Conservation (phyloP, 257 asterid genomes). For the Anisodus acutangulus region DNA sequence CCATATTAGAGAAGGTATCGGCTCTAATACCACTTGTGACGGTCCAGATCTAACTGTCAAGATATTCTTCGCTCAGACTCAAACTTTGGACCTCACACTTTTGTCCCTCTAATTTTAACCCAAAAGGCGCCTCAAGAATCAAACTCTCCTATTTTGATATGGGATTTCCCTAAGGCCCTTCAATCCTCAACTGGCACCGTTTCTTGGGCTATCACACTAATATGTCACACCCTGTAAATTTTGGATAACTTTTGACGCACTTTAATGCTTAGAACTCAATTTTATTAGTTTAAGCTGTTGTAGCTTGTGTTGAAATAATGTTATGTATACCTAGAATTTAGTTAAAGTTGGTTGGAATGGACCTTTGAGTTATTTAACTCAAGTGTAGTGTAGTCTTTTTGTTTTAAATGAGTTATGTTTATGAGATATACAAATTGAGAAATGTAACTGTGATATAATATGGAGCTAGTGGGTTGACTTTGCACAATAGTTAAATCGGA, state of each 20-base stretch:
- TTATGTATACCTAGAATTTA: background rate
- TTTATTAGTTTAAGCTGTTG: slow-evolving; percentile 5
- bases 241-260: background rate
- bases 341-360: slow-evolving; percentile 7
- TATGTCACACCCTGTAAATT: background rate
- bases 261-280: background rate
- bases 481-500: background rate
- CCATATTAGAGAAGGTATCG: too few species aligned
- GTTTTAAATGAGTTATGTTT: background rate
- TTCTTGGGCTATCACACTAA: background rate
- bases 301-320: background rate
- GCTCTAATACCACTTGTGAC: background rate
- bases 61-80: background rate
- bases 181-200: background rate
- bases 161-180: background rate
- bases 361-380: background rate
- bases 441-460: background rate
- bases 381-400: background rate
- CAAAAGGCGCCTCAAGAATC: background rate
- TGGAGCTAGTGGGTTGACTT: background rate
- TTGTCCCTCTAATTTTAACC: background rate
- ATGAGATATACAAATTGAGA: background rate
- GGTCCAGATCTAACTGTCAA: background rate
- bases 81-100: background rate
- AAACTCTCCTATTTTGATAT: background rate